Conservation (phyloP, 2,329 filamentous ascomycete genomes). For the Fusarium sp. region DNA sequence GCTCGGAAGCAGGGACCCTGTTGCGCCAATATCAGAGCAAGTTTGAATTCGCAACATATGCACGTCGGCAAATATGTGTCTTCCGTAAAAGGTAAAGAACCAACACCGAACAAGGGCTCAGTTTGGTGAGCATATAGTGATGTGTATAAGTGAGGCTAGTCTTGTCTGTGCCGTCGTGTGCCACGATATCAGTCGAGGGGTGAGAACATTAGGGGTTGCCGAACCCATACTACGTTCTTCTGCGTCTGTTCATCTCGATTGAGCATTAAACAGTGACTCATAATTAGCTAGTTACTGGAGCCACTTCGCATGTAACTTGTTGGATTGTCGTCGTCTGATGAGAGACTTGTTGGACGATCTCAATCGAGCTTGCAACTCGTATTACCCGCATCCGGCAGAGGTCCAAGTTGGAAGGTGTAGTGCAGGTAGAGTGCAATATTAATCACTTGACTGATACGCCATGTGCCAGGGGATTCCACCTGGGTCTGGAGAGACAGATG, state of each 20-base stretch:
- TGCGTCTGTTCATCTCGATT: conserved; percentile 30
- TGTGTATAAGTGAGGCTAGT: conserved; percentile 10
- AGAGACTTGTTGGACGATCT: conserved; percentile 29
- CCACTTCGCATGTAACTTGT: conserved; percentile 44
- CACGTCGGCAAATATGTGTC: conserved; percentile 18
- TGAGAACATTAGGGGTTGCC: conserved; percentile 9
- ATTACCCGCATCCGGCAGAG: conserved; percentile 19
- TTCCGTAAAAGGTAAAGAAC: conserved; percentile 4
- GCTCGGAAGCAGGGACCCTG: conserved; percentile 15
- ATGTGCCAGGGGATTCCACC: conserved; percentile 44
- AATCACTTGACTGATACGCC: conserved; percentile 48
- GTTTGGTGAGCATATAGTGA: conserved; percentile 13
- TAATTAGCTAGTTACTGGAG: conserved; percentile 9
- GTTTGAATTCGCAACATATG: conserved; percentile 7
- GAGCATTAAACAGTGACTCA: conserved; percentile 8
- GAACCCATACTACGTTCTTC: conserved; percentile 16
- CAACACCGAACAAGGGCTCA: conserved; percentile 24
- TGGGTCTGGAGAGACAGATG: conserved; percentile 32
- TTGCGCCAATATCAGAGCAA: conserved; percentile 20
- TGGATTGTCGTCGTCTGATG: conserved; percentile 28
- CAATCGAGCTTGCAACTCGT: conserved; percentile 35
- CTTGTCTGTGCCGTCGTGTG: conserved; percentile 22
- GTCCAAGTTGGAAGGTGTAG: conserved; percentile 36
- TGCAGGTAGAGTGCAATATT: conserved; percentile 28
- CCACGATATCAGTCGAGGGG: conserved; percentile 19